Conservation (phyloP, 768 basidiomycete species). For the Trametes cubensis region DNA sequence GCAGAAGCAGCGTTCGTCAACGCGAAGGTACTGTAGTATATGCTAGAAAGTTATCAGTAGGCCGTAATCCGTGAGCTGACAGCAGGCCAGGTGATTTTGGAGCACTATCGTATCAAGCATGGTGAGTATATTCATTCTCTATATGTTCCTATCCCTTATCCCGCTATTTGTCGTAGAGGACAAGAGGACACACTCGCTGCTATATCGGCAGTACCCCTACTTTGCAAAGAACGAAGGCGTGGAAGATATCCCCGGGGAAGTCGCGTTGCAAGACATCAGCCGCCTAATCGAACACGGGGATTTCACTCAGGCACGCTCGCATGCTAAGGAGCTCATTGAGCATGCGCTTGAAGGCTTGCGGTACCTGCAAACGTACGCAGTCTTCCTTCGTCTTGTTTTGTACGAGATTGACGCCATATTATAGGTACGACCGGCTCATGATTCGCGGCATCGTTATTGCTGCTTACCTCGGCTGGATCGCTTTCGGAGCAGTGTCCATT, state of each 20-base stretch:
- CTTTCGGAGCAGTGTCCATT: constrained; percentile 62
- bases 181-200: constrained; percentile 57
- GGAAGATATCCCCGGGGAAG: constrained; percentile 39
- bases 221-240: constrained; percentile 41
- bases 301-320: constrained; percentile 53
- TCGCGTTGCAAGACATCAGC: constrained; percentile 47
- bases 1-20: constrained; percentile 66
- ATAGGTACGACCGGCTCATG: constrained; percentile 71
- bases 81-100: constrained; percentile 56
- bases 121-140: constrained; percentile 45
- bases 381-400: background rate
- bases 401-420: background rate
- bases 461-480: constrained; percentile 81
- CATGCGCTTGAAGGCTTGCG: constrained; percentile 62
- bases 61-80: background rate
- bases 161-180: constrained; percentile 45
- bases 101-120: constrained; percentile 79
- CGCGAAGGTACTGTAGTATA: constrained; percentile 47
- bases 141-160: constrained; percentile 9
- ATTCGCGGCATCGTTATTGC: constrained; percentile 68
- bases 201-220: constrained; percentile 62
- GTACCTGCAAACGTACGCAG: constrained; percentile 70
- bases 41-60: background rate
- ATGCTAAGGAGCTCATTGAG: constrained; percentile 55
- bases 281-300: constrained; percentile 42